Base-by-base conservation (phyloP, 495 filamentous ascomycete genomes). In the Aspergillus hancockii region DNA sequence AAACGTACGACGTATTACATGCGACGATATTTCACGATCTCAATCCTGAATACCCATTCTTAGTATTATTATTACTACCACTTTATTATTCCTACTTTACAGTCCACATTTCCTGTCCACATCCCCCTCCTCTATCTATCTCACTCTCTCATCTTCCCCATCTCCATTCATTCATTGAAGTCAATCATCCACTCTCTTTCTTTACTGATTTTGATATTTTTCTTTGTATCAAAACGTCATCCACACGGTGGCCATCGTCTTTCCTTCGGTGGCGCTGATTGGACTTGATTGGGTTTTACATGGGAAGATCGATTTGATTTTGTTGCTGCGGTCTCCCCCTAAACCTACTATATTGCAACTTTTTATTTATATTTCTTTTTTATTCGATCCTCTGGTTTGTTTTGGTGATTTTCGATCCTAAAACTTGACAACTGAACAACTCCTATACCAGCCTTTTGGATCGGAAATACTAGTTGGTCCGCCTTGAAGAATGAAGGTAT, bases 221-320 rank as follows among this genome's bases (percentile, higher is more conserved):
- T 53, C 38, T 63, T 64, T 63, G 50, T 32, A 52, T 51, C 12
- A 51, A 51, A 8, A 28, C 28, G 13, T 30, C 49, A 14, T 59
- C 59, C 43, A 43, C 52, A 52, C 52, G 59, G 32, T 58, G 59
- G 36, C 43, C 30, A 22, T 60, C 49, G 14, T 58, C 43, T 34
- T 46, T 60, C 45, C 45, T 56, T 52, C 41, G 76, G 75, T 52
- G 76, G 72, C 10, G 74, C 74, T 43, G 38, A 18, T 55, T 54
- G 40, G 38, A 36, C 49, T 54, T 43, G 38, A 18, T 55, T 54
- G 40, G 38, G 40, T 54, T 54, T 70, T 56, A 80, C 73, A 58
- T 79, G 76, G 67, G 60, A 67, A 28, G 61, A 72, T 30, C 18
- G 6, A 18, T 43, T 43, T 21, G 5, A 43, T 21, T 43, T 43